Evolutionary conservation across 75 land plant species (phyloP).

Genomic region (Pinus tabuliformis): DNA sequence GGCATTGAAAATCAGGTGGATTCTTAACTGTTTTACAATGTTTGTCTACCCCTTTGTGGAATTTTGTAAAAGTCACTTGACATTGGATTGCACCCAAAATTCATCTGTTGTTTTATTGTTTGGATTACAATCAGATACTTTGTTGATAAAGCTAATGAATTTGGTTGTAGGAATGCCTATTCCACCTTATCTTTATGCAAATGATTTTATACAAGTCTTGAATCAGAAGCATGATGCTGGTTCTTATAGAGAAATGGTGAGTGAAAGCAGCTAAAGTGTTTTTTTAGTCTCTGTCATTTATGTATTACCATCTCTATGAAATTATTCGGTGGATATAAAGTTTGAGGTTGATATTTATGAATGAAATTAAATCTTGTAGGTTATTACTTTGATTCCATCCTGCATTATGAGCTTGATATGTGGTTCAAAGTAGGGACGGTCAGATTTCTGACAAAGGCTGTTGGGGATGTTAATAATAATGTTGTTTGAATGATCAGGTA

Average conservation of each 20-base stretch:
- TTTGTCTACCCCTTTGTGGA: too few species aligned
- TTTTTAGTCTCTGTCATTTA: not conserved
- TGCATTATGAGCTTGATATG: not conserved
- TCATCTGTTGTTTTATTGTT: not conserved
- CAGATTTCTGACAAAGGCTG: not conserved
- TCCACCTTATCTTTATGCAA: slow-evolving; percentile 76
- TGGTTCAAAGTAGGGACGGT: not conserved
- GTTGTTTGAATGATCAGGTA: slow-evolving; percentile 45
- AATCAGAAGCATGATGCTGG: slow-evolving; percentile 85
- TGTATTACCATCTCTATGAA: not conserved
- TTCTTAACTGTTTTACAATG: not conserved
- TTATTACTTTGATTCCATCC: not conserved
- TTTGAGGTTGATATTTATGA: not conserved
- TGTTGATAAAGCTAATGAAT: not conserved
- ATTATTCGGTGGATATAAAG: not conserved
- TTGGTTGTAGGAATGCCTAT: slow-evolving; percentile 77
- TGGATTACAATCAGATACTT: not conserved
- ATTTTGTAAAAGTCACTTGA: too few species aligned
- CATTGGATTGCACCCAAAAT: not conserved
- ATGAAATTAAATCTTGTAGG: not conserved
- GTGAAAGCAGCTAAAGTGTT: not conserved
- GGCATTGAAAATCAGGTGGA: not conserved
- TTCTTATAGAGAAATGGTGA: slow-evolving; percentile 79
- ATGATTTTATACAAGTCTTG: slow-evolving; percentile 59
- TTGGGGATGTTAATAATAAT: not conserved